Percentiles rank a stretch among this genome's conserved stretches.
phyloP scores from a whole-genome alignment of 257 asterid genomes.

The Rhazya stricta region DNA sequence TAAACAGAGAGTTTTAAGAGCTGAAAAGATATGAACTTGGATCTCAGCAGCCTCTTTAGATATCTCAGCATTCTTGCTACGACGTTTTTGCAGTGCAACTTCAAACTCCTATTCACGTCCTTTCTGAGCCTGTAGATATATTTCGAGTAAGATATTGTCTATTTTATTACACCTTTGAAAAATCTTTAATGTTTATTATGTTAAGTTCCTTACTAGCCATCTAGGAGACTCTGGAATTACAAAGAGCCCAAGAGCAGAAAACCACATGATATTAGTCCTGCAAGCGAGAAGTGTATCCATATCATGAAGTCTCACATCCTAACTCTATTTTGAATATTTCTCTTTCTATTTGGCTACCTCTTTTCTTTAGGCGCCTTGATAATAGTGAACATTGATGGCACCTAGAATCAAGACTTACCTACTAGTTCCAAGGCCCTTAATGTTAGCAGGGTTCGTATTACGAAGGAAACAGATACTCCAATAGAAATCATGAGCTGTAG shows the following conservation, averaged over 20 bases:
- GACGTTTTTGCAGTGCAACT: slow-evolving; percentile 52
- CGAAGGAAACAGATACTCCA: slow-evolving; percentile 86
- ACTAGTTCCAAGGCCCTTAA: slow-evolving; percentile 75
- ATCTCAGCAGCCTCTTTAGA: slow-evolving; percentile 81
- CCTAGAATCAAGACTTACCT: slow-evolving; percentile 35
- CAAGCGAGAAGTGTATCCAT: slow-evolving; percentile 23
- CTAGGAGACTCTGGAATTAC: slow-evolving; percentile 90
- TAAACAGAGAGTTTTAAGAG: slow-evolving; percentile 1
- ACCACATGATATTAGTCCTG: slow-evolving; percentile 77
- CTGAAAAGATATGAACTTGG: slow-evolving; percentile 38
- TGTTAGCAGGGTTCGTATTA: slow-evolving; percentile 66
- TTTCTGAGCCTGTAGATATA: slow-evolving; percentile 52
- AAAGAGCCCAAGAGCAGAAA: slow-evolving; percentile 61
- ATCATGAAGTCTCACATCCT: background rate
- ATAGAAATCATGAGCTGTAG: slow-evolving; percentile 74
- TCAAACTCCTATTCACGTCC: slow-evolving; percentile 71
- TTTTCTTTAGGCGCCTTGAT: background rate
- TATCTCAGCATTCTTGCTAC: slow-evolving; percentile 63
- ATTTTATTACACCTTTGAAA: background rate
- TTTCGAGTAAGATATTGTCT: background rate
- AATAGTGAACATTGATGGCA: background rate
- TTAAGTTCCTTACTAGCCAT: slow-evolving; percentile 64
- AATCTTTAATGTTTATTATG: background rate
- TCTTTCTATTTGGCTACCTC: background rate
- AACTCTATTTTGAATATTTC: background rate